Conservation (phyloP, 2,329 filamentous ascomycete genomes). For the Gaeumannomyces sp. region DNA sequence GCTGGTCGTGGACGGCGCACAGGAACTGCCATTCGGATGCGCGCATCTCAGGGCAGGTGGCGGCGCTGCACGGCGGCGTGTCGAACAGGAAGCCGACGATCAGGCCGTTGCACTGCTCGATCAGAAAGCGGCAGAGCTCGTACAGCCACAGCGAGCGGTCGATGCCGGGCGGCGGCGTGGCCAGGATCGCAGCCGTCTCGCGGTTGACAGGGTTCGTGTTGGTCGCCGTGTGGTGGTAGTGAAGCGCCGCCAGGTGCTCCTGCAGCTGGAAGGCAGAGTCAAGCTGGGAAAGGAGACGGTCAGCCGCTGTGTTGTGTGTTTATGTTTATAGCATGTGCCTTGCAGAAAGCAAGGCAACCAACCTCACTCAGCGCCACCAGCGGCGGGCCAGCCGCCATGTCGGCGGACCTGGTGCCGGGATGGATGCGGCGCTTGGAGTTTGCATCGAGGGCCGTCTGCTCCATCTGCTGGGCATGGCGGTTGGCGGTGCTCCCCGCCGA, state of each 20-base stretch:
- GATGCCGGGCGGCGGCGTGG: constrained; percentile 72
- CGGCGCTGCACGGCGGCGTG: constrained; percentile 76
- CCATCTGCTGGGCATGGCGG: constrained; percentile 55
- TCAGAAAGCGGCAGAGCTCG: constrained; percentile 93
- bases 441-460: constrained; percentile 59
- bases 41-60: constrained; percentile 95
- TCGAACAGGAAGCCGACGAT: constrained; percentile 93
- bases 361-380: constrained; percentile 81
- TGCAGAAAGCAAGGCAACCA: constrained; percentile 12
- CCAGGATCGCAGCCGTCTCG: constrained; percentile 67
- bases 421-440: constrained; percentile 80
- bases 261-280: constrained; percentile 97
- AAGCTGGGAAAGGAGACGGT: constrained; percentile 50
- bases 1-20: constrained; percentile 93
- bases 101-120: constrained; percentile 87
- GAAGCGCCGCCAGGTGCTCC: constrained; percentile 89
- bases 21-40: constrained; percentile 99
- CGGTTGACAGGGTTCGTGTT: constrained; percentile 68
- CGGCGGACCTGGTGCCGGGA: constrained; percentile 81
- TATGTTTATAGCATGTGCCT: neutral
- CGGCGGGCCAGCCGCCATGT: constrained; percentile 90
- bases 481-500: constrained; percentile 34
- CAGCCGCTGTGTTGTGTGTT: constrained; percentile 2
- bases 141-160: constrained; percentile 93
- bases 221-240: constrained; percentile 69